Evolutionary conservation across 2,329 filamentous ascomycete species (phyloP), one percentile per base, ranked within the genome.

Genomic region (Botrytis medusae): DNA sequence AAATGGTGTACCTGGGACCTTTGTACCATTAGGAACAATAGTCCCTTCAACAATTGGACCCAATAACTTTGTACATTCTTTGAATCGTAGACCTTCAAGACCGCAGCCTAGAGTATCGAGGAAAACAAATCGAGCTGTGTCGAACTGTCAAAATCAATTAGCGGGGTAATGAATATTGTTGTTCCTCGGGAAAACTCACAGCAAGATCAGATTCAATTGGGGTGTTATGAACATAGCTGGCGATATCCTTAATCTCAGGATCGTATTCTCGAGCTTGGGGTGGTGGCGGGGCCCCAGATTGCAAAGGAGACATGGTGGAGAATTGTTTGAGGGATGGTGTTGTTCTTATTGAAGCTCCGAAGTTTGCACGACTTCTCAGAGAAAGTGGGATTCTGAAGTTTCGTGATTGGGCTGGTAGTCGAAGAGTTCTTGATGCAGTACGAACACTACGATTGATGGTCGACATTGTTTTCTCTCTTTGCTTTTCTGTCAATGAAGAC

Each of bases 61-160:
- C 59, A 99, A 91, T 74, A 98, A 89, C 86, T 98, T 98, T 77
- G 92, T 90, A 88, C 96, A 98, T 85, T 98, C 93, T 84, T 95
- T 93, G 87, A 99, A 99, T 79, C 92, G 91, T 81, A 99, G 89
- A 78, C 93, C 96, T 86, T 98, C 95, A 76, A 99, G 91, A 82
- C 96, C 96, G 83, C 96, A 99, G 81, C 96, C 96, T 65, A 99
- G 89, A 72, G 96, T 98, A 84, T 99, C 96, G 81, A 98, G 90
- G 84, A 99, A 94, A 78, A 98, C 95, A 86, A 94, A 95, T 85
- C 96, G 92, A 76, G 96, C 96, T 67, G 96, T 99, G 84, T 99
- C 96, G 82, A 93, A 97, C 93, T 96, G 78, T 75, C 46, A 32
- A 44, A 29, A 67, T 63, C 20, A 57, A 74, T 77, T 72, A 80